Base-by-base conservation (phyloP, 1,284 basidiomycete species). In the Somion occarium region DNA sequence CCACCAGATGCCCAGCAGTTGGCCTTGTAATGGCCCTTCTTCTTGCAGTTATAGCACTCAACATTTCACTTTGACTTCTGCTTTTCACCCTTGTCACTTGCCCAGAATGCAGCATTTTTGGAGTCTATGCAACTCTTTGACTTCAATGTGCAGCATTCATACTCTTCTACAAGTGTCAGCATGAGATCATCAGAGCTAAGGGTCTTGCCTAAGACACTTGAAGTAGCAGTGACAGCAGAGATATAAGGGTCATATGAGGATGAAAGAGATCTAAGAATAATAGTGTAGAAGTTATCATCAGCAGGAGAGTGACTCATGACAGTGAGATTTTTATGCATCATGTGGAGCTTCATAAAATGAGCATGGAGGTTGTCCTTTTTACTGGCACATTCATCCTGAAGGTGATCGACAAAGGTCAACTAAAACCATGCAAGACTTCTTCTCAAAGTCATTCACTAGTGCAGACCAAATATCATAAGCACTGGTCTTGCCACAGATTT, bases 1-100 rank as follows among this genome's bases (percentile, higher is more conserved):
- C 66, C 65, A 9, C 67, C 67, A 27, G 53, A 52, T 3, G 52
- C 51, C 56, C 59, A 65, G 50, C 64, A 68, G 15, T 65, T 55
- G 1, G 37, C 26, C 42, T 57, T 57, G 19, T 38, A 50, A 50
- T 68, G 64, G 1, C 63, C 61, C 2, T 13, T 43, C 48, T 55
- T 57, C 12, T 50, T 44, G 52, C 65, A 65, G 19, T 67, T 66
- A 38, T 42, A 53, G 41, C 61, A 64, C n/a, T 55, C 11, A 2
- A 50, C 50, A 37, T 54, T 44, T 37, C 19, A 20, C 25, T 53
- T 56, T 15, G 38, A 18, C 44, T 52, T 52, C 4, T 37, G 15
- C 13, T 38, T 42, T 23, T 37, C 50, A 34, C 30, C 30, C 9
- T 55, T 48, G 18, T 48, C 47, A 1, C 49, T 56, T 5, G 47